Evolutionary conservation across 495 filamentous ascomycete species (phyloP).

Genomic region (Aspergillus sparsus): DNA sequence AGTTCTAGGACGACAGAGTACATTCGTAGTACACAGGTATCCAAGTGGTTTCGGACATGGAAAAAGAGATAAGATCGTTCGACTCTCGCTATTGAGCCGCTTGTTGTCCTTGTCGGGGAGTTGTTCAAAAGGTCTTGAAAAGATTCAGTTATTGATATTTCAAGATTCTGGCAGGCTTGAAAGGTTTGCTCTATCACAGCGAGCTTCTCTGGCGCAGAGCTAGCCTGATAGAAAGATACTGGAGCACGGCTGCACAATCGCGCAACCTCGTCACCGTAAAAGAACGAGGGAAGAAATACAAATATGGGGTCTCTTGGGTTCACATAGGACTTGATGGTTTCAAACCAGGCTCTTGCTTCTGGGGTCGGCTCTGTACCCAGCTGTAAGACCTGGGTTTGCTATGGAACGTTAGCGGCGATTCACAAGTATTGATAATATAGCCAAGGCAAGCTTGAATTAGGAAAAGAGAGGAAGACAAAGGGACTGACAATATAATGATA

Average conservation of each 20-base stretch:
- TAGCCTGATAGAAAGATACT: not conserved
- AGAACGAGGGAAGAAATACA: not conserved
- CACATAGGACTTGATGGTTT: not conserved
- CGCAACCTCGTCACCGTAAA: not conserved
- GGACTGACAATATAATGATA: constrained; percentile 3
- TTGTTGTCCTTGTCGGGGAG: not conserved
- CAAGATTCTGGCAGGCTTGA: not conserved
- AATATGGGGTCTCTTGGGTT: not conserved
- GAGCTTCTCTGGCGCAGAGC: not conserved
- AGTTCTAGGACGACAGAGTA: not conserved
- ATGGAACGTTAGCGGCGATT: not conserved
- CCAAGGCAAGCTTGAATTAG: no score
- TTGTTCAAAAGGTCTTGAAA: not conserved
- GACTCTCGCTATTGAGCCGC: not conserved
- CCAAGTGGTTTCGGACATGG: not conserved
- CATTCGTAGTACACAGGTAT: not conserved
- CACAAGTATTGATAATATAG: no score
- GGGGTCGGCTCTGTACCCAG: not conserved
- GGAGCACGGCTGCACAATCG: not conserved
- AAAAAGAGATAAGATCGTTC: not conserved
- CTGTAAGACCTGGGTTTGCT: not conserved
- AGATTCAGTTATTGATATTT: not conserved
- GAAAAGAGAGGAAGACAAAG: not conserved
- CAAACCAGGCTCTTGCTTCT: not conserved
- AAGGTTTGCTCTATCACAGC: not conserved